Conservation (phyloP, 2,329 filamentous ascomycete genomes). For the Tricladium varicosporioides region DNA sequence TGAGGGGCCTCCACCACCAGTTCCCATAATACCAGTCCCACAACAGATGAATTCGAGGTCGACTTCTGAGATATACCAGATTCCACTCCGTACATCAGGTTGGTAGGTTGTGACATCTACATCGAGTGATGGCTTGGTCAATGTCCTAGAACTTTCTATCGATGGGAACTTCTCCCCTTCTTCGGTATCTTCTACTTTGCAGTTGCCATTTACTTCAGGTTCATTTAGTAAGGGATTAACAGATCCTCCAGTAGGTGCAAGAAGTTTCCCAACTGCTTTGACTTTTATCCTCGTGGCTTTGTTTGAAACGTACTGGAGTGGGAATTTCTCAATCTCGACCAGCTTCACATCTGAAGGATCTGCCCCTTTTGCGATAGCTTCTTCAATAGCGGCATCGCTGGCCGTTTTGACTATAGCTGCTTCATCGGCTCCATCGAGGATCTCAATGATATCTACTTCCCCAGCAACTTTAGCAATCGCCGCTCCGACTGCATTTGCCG, state of each 20-base stretch:
- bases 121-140: constrained; percentile 20
- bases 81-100: constrained; percentile 31
- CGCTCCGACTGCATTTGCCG: constrained; percentile 58
- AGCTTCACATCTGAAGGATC: constrained; percentile 38
- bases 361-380: constrained; percentile 26
- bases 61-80: constrained; percentile 38
- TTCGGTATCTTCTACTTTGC: neutral
- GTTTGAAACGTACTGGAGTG: constrained; percentile 25
- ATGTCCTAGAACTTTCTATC: neutral
- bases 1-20: constrained; percentile 39
- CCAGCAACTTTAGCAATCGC: constrained; percentile 39
- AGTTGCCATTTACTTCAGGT: neutral
- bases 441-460: constrained; percentile 25
- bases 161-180: constrained; percentile 7
- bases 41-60: constrained; percentile 39
- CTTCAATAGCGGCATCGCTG: constrained; percentile 35
- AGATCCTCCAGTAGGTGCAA: neutral
- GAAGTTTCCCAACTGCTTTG: constrained; percentile 21
- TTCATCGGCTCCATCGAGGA: constrained; percentile 38
- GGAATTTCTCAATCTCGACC: constrained; percentile 43
- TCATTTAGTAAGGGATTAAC: neutral
- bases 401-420: constrained; percentile 41
- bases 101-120: constrained; percentile 34
- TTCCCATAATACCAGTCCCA: constrained; percentile 38
- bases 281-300: constrained; percentile 23